Base-by-base conservation (phyloP, 1,284 basidiomycete species). In the Leccinum fuscescens region DNA sequence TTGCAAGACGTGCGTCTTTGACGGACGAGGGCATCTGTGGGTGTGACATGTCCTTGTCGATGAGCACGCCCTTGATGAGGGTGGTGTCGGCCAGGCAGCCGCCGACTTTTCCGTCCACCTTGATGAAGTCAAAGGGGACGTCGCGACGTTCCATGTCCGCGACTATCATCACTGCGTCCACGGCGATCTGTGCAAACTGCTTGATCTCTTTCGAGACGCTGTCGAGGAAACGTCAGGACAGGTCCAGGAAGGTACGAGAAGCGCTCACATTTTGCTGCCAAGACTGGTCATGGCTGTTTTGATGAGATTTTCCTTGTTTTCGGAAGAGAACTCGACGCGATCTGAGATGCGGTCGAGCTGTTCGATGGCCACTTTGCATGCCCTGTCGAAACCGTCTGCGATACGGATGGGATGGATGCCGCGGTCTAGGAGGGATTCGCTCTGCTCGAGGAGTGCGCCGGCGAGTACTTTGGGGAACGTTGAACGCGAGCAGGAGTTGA, bases 1-100 rank as follows among this genome's bases (percentile, higher is more conserved):
- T 99, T 59, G 96, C 96, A 62, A 99, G 83, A 67, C 89, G 89
- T 62, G 97, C 96, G 74, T 99, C 92, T 67, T 82, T 84, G 66
- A 99, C 89, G 51, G 80, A 83, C 61, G 86, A 86, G 9, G 96
- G 96, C 96, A 99, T 99, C 78, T 98, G 95, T 8, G 96, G 93
- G 73, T 99, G 96, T 22, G 95, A 98, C 89, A 99, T 96, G 80
- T 99, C 96, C 79, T 99, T 98, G 88, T 99, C 96, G 74, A 99
- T 86, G 66, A 99, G 91, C 48, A 99, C 96, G 69, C 96, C 96
- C 69, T 92, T 90, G 75, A 97, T 95, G 66, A 97, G 85, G 33
- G 85, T 84, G 7, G 94, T 98, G 78, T 99, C 97, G 35, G 94
- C 94, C 52, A 99, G 86, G 8, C 93, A 93, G 50, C 97, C 96